Conservation (phyloP, 2,329 filamentous ascomycete species). For the Xylariaceae sp. region DNA sequence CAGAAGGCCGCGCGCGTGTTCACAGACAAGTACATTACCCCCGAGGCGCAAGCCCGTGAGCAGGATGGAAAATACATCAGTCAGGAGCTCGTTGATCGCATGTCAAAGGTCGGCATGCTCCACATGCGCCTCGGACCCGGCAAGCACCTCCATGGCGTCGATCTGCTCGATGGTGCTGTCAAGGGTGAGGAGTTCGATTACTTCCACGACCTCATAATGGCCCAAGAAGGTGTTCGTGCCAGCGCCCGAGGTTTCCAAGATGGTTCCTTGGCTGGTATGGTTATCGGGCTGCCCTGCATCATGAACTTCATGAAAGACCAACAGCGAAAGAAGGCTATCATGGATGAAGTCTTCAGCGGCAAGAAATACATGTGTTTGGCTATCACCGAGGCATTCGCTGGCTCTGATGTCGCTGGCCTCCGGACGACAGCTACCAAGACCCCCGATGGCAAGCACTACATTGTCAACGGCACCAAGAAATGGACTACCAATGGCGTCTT, state of each 20-base stretch:
- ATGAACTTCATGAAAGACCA: constrained; percentile 73
- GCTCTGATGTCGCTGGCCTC: constrained; percentile 76
- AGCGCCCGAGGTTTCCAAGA: constrained; percentile 81
- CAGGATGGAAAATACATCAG: constrained; percentile 68
- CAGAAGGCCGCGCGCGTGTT: constrained; percentile 71
- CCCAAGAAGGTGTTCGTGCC: constrained; percentile 69
- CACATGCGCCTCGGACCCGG: constrained; percentile 84
- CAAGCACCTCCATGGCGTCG: constrained; percentile 72
- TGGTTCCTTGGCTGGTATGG: constrained; percentile 84
- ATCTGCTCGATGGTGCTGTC: constrained; percentile 65
- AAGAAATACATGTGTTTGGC: constrained; percentile 87
- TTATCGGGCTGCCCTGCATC: constrained; percentile 75
- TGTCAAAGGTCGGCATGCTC: constrained; percentile 70
- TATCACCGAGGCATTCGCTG: constrained; percentile 86
- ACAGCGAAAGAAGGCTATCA: constrained; percentile 63
- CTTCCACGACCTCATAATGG: constrained; percentile 76
- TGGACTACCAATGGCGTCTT: constrained; percentile 84
- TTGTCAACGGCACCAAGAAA: constrained; percentile 75
- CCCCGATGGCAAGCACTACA: constrained; percentile 69
- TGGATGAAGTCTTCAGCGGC: constrained; percentile 71
- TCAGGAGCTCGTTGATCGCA: constrained; percentile 71
- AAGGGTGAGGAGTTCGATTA: constrained; percentile 82
- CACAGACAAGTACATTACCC: constrained; percentile 66
- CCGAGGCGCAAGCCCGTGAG: constrained; percentile 76
- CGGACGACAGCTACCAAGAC: constrained; percentile 77